These are phyloP conservation scores for Euptelea pleiosperma DNA, from an alignment of 164 flowering plant genomes.

Conservation along the genomic window DNA sequence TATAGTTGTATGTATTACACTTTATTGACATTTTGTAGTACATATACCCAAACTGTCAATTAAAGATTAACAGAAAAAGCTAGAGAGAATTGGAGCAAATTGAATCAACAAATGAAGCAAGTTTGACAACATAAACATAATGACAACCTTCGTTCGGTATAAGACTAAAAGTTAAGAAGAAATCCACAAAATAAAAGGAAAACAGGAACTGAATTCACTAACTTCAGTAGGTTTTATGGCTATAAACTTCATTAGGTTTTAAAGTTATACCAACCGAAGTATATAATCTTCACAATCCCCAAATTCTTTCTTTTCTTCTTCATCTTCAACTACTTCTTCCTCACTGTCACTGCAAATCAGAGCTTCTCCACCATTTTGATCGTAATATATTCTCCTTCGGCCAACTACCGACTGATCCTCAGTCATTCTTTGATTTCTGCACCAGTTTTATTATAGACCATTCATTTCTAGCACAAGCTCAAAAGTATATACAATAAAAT, in stretches of 20 bases:
- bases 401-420: conserved; percentile 98
- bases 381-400: conserved; percentile 95
- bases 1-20: too few species aligned
- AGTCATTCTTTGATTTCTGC: conserved; percentile 97
- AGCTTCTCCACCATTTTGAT: conserved; percentile 96
- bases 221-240: too few species aligned
- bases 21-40: too few species aligned
- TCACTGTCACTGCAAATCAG: conserved; percentile 98
- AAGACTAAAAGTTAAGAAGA: too few species aligned
- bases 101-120: too few species aligned
- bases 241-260: not conserved
- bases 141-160: too few species aligned
- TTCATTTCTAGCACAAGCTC: conserved; percentile 1
- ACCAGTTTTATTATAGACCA: conserved; percentile 17
- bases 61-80: too few species aligned
- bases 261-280: conserved; percentile 66
- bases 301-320: conserved; percentile 84
- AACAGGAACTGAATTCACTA: conserved; percentile 1
- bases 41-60: too few species aligned
- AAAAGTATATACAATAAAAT: not conserved
- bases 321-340: conserved; percentile 79
- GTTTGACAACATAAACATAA: too few species aligned
- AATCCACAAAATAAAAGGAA: not conserved
- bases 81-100: too few species aligned
- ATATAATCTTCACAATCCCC: conserved; percentile 73